phyloP scores from a whole-genome alignment of 306 rosid species.

The Fragaria nilgerrensis region DNA sequence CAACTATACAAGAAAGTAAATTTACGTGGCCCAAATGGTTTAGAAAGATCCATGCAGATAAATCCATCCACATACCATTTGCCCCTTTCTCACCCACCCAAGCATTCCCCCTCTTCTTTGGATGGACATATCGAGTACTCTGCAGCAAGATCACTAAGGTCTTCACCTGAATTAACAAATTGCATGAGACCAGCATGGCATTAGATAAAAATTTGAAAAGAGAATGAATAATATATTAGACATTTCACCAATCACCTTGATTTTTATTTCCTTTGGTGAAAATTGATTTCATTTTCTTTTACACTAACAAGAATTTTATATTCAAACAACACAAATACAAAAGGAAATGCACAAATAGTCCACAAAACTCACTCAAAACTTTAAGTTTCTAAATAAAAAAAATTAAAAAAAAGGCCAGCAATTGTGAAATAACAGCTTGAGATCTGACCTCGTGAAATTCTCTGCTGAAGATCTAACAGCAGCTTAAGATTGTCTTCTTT shows the following conservation, averaged over 20 bases:
- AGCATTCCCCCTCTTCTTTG: constrained; percentile 94
- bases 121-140: constrained; percentile 85
- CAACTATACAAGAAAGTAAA: constrained; percentile 10
- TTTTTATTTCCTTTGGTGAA: background rate
- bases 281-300: too few relatives aligned
- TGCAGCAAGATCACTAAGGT: constrained; percentile 89
- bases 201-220: background rate
- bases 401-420: background rate
- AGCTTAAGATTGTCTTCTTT: constrained; percentile 73
- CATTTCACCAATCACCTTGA: background rate
- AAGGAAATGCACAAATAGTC: background rate
- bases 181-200: constrained; percentile 13
- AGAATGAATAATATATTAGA: constrained; percentile 1
- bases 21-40: background rate
- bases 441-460: constrained; percentile 54
- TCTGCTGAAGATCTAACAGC: constrained; percentile 65
- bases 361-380: background rate
- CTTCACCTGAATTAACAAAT: constrained; percentile 64
- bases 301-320: background rate
- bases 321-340: background rate
- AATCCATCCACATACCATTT: constrained; percentile 59
- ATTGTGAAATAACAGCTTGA: background rate
- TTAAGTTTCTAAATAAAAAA: background rate
- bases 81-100: constrained; percentile 93
- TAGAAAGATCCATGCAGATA: constrained; percentile 15